Evolutionary conservation across 805 yeast genomes (phyloP).

Genomic region (Schwanniomyces vanrijiae): DNA sequence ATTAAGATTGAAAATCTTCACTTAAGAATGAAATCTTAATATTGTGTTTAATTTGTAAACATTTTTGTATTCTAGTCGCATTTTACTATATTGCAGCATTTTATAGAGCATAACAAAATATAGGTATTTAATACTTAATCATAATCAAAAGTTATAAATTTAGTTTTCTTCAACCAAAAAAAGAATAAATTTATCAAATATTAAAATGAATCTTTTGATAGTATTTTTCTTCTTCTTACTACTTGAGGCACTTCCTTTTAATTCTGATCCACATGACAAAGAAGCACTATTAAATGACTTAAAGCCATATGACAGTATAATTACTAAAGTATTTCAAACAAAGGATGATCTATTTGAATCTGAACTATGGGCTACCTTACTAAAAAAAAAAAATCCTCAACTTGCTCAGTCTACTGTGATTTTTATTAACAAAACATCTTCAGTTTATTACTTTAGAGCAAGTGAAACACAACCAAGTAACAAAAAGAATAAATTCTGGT

Average conservation of each 20-base stretch:
- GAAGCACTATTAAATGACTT: background rate
- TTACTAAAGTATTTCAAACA: background rate
- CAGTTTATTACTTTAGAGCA: conserved; percentile 4
- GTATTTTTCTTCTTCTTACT: too few relatives aligned
- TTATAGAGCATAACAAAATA: too few relatives aligned
- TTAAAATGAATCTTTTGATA: background rate
- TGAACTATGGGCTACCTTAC: conserved; percentile 6
- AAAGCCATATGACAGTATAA: background rate
- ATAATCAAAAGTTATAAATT: too few relatives aligned
- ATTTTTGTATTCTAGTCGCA: too few relatives aligned
- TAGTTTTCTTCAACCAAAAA: too few relatives aligned
- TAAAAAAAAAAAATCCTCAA: conserved; percentile 4
- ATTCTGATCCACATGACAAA: background rate
- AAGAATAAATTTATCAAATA: too few relatives aligned
- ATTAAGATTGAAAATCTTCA: too few relatives aligned
- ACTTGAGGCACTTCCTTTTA: background rate
- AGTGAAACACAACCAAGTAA: conserved; percentile 2
- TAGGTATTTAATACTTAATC: too few relatives aligned
- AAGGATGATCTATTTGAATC: conserved; percentile 5
- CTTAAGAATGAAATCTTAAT: too few relatives aligned
- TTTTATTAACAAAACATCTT: conserved; percentile 4
- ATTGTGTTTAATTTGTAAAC: too few relatives aligned
- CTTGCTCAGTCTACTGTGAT: conserved; percentile 8
- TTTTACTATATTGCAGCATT: too few relatives aligned
- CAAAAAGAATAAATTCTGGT: background rate